phyloP scores from a whole-genome alignment of 352 stramenopile genomes.

The Globisporangium iwayamae region DNA sequence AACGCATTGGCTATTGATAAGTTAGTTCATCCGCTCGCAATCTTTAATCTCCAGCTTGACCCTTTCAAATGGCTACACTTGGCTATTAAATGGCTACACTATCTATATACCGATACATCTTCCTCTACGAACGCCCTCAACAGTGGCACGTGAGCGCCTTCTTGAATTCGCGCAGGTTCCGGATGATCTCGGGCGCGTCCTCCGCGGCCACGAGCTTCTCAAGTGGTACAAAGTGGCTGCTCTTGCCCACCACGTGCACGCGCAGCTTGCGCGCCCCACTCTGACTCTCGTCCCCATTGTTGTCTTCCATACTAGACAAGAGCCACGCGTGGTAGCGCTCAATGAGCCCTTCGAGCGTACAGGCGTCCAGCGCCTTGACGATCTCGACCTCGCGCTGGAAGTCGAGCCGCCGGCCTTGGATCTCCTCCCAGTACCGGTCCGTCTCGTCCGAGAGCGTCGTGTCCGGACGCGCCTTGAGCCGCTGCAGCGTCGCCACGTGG shows the following conservation, averaged over 20 bases:
- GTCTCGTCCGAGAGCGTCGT: slow-evolving; percentile 50
- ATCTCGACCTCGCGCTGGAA: slow-evolving; percentile 61
- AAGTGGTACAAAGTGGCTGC: slow-evolving; percentile 53
- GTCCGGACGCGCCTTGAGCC: slow-evolving; percentile 44
- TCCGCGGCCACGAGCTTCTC: slow-evolving; percentile 51
- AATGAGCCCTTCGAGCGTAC: slow-evolving; percentile 37
- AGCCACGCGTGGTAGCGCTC: slow-evolving; percentile 58
- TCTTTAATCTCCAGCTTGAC: slow-evolving; percentile 3
- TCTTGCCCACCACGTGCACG: slow-evolving; percentile 71
- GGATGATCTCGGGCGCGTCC: slow-evolving; percentile 51
- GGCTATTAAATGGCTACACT: neutral
- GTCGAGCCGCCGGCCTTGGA: slow-evolving; percentile 49
- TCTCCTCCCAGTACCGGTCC: slow-evolving; percentile 74
- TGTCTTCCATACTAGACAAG: slow-evolving; percentile 10
- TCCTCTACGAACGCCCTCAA: slow-evolving; percentile 6
- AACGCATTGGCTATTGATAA: neutral
- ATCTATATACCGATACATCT: neutral
- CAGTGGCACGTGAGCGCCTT: slow-evolving; percentile 52
- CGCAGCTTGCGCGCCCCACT: slow-evolving; percentile 46
- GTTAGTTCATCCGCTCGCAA: neutral
- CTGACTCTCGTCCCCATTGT: neutral
- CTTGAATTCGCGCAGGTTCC: slow-evolving; percentile 61
- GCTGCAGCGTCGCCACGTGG: slow-evolving; percentile 45
- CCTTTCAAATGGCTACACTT: neutral
- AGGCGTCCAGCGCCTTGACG: slow-evolving; percentile 33